phyloP scores from a whole-genome alignment of 345 rosid genomes.

The Dipteronia sinensis region DNA sequence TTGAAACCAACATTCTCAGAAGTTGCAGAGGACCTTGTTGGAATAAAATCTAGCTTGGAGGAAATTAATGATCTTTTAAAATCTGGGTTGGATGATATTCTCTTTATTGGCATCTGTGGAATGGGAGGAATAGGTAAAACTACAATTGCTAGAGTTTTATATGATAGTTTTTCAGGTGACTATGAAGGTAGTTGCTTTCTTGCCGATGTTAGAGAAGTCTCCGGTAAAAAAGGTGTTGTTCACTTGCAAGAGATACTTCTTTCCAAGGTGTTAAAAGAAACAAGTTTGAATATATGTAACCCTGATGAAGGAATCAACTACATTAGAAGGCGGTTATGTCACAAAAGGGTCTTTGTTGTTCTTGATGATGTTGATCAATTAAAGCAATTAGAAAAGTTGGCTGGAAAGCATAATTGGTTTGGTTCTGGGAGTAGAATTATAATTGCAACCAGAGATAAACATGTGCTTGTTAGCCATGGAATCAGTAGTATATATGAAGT shows the following conservation, averaged over 20 bases:
- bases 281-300: neutral
- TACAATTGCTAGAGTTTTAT: constrained; percentile 28
- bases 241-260: constrained; percentile 2
- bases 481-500: neutral
- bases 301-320: neutral
- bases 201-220: constrained; percentile 20
- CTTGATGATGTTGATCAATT: constrained; percentile 2
- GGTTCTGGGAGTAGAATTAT: constrained; percentile 7
- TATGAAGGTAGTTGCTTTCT: constrained; percentile 37
- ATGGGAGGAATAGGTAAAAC: constrained; percentile 52
- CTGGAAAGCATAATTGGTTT: neutral
- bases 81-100: neutral
- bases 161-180: constrained; percentile 10
- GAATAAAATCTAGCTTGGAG: constrained; percentile 14
- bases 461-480: neutral
- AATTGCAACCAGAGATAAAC: constrained; percentile 14
- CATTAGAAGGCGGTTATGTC: neutral
- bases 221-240: fast-evolving
- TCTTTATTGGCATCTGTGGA: constrained; percentile 31
- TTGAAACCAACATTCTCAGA: neutral
- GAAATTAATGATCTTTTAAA: constrained; percentile 3
- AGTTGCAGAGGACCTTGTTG: constrained; percentile 16
- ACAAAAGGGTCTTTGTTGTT: constrained; percentile 1
- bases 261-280: neutral
- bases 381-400: neutral